Percentiles rank a stretch among this genome's conserved stretches.
Conservation (phyloP, 1,139 yeast genomes). For the Protomyces arabidopsidicola region DNA sequence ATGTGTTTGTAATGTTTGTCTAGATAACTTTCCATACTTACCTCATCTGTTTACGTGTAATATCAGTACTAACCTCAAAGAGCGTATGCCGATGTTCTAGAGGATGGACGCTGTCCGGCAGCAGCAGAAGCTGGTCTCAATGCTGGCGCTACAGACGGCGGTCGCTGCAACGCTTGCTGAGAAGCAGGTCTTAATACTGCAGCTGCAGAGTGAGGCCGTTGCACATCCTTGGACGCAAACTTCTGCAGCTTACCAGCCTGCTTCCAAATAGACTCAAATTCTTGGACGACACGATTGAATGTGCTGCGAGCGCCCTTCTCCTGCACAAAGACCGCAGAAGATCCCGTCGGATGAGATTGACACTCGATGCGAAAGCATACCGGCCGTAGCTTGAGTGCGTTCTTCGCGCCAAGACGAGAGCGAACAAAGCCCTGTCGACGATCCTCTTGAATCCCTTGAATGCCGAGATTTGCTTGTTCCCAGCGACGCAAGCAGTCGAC, state of each 20-base stretch:
- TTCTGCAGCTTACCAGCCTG: not conserved
- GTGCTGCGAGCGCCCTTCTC: conserved; percentile 29
- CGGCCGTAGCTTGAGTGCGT: conserved; percentile 30
- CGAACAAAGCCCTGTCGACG: conserved; percentile 18
- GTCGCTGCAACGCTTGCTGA: not conserved
- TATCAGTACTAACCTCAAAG: not conserved
- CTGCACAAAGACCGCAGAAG: conserved; percentile 23
- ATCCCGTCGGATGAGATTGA: conserved; percentile 2
- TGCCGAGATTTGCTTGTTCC: conserved; percentile 28
- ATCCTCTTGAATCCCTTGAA: conserved; percentile 23
- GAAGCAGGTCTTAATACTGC: not conserved
- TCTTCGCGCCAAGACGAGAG: conserved; percentile 25
- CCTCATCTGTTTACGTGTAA: not conserved
- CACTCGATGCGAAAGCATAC: conserved; percentile 27
- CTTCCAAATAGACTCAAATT: conserved; percentile 5
- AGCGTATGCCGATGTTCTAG: not conserved
- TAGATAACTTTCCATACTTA: not conserved
- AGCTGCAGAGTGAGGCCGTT: not conserved
- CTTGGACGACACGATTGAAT: conserved; percentile 24
- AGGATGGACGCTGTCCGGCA: not conserved
- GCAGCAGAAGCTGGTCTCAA: not conserved
- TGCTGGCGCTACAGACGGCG: not conserved
- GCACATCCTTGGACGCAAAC: not conserved
- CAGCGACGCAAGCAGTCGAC: conserved; percentile 23
- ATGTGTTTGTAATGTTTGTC: not conserved